Base-by-base conservation (phyloP, 2,329 filamentous ascomycete genomes). In the Chrysoporthe austroafricana region DNA sequence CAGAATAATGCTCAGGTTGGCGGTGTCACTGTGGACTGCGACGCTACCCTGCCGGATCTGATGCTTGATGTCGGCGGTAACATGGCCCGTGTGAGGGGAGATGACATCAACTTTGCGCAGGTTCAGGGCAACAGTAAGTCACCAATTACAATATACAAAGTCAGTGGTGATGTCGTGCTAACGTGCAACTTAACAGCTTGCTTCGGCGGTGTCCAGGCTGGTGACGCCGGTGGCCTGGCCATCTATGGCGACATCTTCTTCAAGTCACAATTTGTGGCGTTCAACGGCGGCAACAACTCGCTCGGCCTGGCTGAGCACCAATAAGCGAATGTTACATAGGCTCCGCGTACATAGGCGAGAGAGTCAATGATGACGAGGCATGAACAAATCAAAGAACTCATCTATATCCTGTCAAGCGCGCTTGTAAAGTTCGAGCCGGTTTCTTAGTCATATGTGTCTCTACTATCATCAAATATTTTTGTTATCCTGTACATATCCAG, bases 161-260 rank as follows among this genome's bases (percentile, higher is more conserved):
- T 26, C 39, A 34, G 56, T 61, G 70, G 62, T 63, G 68, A 57
- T 39, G 63, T 13, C n/a, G 62, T 66, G 62, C 60, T 72, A 58
- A 72, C 67, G 52, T 8, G 16, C 4, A 3, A 9, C 3, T 32
- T 1, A 60, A 34, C 66, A 85, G 83, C 81, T 66, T 92, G 90
- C 81, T 91, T 90, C 72, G 90, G 89, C 69, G 90, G 89, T 72
- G 78, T 92, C 21, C 90, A 92, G 79, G 82, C 85, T 43, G 63
- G 52, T 1, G 86, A 85, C 59, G 81, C 83, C 1, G 79, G 80
- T 16, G 78, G 80, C 39, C 76, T 90, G 48, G 86, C 89, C 77
- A 88, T 93, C 74, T 88, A 85, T 73, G 86, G 86, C 21, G 86
- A 88, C 73, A 83, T 88, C 72, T 84, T 88, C 74, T 88, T 88